phyloP scores from a whole-genome alignment of 2,329 filamentous ascomycete genomes.

The Fusarium camptoceras region DNA sequence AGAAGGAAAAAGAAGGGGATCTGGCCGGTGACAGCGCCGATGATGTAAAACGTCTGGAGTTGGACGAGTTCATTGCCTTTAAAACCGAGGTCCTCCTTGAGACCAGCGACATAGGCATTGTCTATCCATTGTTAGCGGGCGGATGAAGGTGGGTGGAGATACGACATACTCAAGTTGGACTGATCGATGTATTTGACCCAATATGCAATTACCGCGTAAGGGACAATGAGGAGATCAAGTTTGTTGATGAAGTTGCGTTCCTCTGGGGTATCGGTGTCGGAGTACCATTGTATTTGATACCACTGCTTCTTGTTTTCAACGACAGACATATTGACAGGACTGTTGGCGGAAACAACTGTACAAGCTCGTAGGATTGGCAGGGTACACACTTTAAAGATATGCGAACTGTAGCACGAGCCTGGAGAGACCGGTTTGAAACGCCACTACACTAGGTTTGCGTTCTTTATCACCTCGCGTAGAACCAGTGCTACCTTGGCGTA shows the following conservation, averaged over 20 bases:
- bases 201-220: constrained; percentile 43
- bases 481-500: constrained; percentile 12
- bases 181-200: constrained; percentile 47
- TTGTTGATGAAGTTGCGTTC: constrained; percentile 49
- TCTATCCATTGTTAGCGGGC: constrained; percentile 48
- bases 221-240: constrained; percentile 65
- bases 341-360: background rate
- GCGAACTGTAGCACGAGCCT: background rate
- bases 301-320: constrained; percentile 22
- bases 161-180: constrained; percentile 39
- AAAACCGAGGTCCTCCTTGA: constrained; percentile 64
- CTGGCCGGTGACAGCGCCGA: constrained; percentile 62
- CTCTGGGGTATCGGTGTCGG: constrained; percentile 17
- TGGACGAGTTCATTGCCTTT: constrained; percentile 66
- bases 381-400: constrained; percentile 5
- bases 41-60: constrained; percentile 62
- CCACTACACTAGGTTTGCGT: background rate
- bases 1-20: constrained; percentile 65
- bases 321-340: constrained; percentile 6
- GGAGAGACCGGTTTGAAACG: background rate
- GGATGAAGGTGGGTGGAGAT: rapidly evolving
- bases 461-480: background rate
- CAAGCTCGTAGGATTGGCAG: background rate
- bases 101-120: constrained; percentile 66
- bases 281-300: constrained; percentile 30